These are phyloP conservation scores for Debaryomyces nepalensis DNA, from an alignment of 1,139 yeast species.

Conservation along the genomic window DNA sequence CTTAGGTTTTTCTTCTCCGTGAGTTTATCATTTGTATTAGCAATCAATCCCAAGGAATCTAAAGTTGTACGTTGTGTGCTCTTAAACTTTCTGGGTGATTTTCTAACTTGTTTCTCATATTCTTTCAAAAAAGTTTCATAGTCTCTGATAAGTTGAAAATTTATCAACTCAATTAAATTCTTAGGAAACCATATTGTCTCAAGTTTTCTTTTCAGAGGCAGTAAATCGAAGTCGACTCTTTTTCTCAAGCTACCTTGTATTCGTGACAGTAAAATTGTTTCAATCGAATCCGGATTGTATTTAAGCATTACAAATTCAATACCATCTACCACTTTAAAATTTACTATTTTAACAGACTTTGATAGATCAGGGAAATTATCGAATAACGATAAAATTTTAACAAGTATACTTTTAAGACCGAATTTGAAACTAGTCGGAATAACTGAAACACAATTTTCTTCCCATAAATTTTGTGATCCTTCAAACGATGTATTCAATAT, in stretches of 20 bases:
- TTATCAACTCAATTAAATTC: slow-evolving; percentile 17
- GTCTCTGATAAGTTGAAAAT: slow-evolving; percentile 15
- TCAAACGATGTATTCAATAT: neutral
- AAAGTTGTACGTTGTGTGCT: slow-evolving; percentile 6
- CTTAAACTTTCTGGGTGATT: slow-evolving; percentile 1
- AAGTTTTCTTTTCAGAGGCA: slow-evolving; percentile 4
- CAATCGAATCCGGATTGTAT: slow-evolving; percentile 11
- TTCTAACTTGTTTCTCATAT: neutral
- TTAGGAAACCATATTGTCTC: slow-evolving; percentile 24
- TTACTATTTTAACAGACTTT: slow-evolving; percentile 9
- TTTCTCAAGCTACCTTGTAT: neutral
- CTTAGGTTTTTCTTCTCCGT: neutral
- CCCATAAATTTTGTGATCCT: neutral
- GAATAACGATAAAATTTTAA: slow-evolving; percentile 14
- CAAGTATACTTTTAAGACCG: slow-evolving; percentile 13
- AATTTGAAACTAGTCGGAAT: slow-evolving; percentile 11
- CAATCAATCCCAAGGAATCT: slow-evolving; percentile 5
- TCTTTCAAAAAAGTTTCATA: slow-evolving; percentile 13
- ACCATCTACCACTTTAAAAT: slow-evolving; percentile 12
- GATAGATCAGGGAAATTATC: slow-evolving; percentile 2
- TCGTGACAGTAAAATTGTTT: slow-evolving; percentile 3
- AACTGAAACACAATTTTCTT: neutral
- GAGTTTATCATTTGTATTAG: neutral
- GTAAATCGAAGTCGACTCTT: too few species aligned
- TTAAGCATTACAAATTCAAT: slow-evolving; percentile 17